A percentile compares a stretch with the other conserved stretches of the same genome.
Evolutionary conservation across 2,329 filamentous ascomycete species (phyloP).

Genomic region (Ophiostoma perfectum): DNA sequence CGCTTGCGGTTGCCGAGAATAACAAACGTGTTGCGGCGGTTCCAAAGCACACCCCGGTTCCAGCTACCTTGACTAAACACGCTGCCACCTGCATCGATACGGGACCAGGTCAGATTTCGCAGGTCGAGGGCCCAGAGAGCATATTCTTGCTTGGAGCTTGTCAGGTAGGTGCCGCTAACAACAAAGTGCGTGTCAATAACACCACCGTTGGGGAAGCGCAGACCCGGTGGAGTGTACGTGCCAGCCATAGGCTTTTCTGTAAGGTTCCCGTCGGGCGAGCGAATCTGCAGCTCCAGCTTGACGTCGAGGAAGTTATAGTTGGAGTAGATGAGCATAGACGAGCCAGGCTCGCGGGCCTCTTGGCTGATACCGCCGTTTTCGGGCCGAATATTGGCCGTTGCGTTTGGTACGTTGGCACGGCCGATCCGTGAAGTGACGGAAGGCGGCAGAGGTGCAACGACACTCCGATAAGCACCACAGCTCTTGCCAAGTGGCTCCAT

Average conservation of each 20-base stretch:
- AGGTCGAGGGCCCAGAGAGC: conserved; percentile 93
- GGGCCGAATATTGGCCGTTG: conserved; percentile 34
- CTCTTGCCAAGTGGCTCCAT: conserved; percentile 83
- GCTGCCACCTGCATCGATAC: conserved; percentile 88
- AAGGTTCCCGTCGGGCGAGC: conserved; percentile 75
- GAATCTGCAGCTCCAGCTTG: conserved; percentile 87
- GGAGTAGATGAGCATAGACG: conserved; percentile 92
- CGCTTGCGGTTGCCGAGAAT: conserved; percentile 90
- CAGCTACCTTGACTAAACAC: conserved; percentile 97
- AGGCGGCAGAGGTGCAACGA: conserved; percentile 75
- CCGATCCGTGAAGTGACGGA: conserved; percentile 62
- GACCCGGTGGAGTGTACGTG: conserved; percentile 78
- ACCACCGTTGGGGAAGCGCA: conserved; percentile 92
- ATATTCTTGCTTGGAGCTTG: conserved; percentile 96
- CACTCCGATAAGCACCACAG: conserved; percentile 93
- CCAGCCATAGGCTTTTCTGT: conserved; percentile 86
- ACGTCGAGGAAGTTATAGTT: conserved; percentile 99
- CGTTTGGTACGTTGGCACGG: conserved; percentile 43
- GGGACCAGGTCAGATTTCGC: conserved; percentile 82
- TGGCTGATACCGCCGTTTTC: conserved; percentile 47
- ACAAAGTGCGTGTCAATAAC: conserved; percentile 96
- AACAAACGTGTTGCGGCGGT: conserved; percentile 87
- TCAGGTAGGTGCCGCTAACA: conserved; percentile 94
- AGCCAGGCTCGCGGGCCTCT: conserved; percentile 53
- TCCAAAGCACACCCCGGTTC: conserved; percentile 94